phyloP scores from a whole-genome alignment of 176 grass and related monocot genomes.

The Pontederia crassipes region DNA sequence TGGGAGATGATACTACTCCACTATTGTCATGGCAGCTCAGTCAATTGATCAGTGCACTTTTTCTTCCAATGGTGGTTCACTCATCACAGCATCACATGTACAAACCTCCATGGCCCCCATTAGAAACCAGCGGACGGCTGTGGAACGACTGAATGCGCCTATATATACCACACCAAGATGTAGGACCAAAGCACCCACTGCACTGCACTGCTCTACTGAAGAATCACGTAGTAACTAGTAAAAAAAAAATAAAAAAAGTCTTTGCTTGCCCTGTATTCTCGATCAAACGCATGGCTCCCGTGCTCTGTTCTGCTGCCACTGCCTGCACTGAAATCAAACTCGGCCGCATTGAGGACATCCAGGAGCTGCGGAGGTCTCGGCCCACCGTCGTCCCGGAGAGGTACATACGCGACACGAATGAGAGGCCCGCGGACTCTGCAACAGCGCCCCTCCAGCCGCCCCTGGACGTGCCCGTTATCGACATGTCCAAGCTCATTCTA shows the following conservation, averaged over 20 bases:
- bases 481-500: slow-evolving; percentile 34
- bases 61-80: no score
- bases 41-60: no score
- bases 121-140: not conserved
- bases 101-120: not conserved
- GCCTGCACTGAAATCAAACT: slow-evolving; percentile 15
- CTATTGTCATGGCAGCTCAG: no score
- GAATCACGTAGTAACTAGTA: not conserved
- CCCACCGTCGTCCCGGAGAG: slow-evolving; percentile 38
- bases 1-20: no score
- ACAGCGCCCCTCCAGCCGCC: slow-evolving; percentile 4
- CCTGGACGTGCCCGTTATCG: slow-evolving; percentile 47
- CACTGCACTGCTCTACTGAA: not conserved
- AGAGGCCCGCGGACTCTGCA: slow-evolving; percentile 25
- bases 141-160: not conserved
- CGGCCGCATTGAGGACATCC: slow-evolving; percentile 49
- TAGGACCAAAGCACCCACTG: not conserved
- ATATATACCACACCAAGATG: not conserved
- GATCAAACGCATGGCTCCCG: not conserved
- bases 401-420: slow-evolving; percentile 44
- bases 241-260: no score
- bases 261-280: no score
- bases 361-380: slow-evolving; percentile 46
- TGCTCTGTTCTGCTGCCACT: not conserved
- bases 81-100: no score